Evolutionary conservation across 129 eudicot genomes (phyloP).

Genomic region (Dittrichia graveolens): DNA sequence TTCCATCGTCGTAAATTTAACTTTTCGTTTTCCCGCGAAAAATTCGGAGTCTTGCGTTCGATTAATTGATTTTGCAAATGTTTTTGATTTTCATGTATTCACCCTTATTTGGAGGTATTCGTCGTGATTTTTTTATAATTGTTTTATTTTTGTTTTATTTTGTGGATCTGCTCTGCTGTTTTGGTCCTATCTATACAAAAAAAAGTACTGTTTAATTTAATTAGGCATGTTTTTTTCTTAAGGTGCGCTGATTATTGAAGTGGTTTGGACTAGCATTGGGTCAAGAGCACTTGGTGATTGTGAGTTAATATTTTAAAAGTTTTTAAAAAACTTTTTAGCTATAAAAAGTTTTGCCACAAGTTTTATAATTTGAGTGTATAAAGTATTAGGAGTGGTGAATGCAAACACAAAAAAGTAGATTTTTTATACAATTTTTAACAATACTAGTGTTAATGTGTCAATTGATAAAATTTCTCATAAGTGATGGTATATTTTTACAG

Average conservation of each 20-base stretch:
- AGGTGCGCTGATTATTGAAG: constrained; percentile 11
- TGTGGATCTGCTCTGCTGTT: not conserved
- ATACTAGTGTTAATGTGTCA: not conserved
- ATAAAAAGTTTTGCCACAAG: no score
- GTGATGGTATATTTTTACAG: constrained; percentile 17
- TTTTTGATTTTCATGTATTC: not conserved
- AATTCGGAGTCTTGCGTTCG: not conserved
- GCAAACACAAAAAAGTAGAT: no score
- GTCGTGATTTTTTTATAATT: not conserved
- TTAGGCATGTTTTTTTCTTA: not conserved
- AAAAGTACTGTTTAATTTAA: not conserved
- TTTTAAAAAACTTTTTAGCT: no score
- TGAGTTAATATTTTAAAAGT: no score
- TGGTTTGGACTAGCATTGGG: not conserved
- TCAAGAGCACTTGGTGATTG: constrained; percentile 9
- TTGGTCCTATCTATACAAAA: not conserved
- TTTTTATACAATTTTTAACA: no score
- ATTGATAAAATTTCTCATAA: not conserved
- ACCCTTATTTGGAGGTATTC: not conserved
- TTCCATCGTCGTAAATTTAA: no score
- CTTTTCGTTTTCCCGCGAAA: constrained; percentile 21
- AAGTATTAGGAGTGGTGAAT: not conserved
- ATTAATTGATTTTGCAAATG: not conserved
- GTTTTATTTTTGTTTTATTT: no score
- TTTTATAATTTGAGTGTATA: no score